Conservation (phyloP, 352 stramenopile species). For the Phytopythium kandeliae region DNA sequence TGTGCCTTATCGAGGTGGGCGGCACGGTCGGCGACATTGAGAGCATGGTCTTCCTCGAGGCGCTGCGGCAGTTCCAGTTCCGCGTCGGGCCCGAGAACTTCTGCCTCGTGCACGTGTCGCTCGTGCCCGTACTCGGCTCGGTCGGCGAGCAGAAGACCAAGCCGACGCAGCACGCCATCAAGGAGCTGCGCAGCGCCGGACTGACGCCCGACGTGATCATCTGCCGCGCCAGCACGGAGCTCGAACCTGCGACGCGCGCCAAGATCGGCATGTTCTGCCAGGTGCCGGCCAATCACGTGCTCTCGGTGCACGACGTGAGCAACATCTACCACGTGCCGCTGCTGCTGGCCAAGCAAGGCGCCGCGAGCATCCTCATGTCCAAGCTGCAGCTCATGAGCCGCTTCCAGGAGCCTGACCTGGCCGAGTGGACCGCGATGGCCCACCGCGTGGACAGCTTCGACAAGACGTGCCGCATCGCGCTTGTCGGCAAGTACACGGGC, state of each 20-base stretch:
- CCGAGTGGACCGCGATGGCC: constrained; percentile 89
- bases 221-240: constrained; percentile 90
- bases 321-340: constrained; percentile 99
- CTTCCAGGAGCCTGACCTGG: constrained; percentile 74
- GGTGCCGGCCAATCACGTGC: constrained; percentile 91
- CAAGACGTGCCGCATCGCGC: constrained; percentile 93
- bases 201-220: constrained; percentile 97
- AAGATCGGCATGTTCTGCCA: constrained; percentile 99
- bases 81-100: constrained; percentile 97
- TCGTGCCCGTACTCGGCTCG: constrained; percentile 97
- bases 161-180: constrained; percentile 99
- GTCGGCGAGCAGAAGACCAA: constrained; percentile 99
- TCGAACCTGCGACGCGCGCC: constrained; percentile 90
- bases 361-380: constrained; percentile 91
- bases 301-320: constrained; percentile 98
- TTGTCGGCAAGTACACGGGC: constrained; percentile 99
- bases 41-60: constrained; percentile 99
- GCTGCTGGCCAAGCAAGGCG: constrained; percentile 94
- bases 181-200: constrained; percentile 95
- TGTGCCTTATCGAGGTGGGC: constrained; percentile 99
- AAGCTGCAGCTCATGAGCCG: constrained; percentile 90
- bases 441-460: constrained; percentile 90
- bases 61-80: constrained; percentile 99
- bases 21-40: constrained; percentile 99
- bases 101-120: constrained; percentile 98